phyloP scores from a whole-genome alignment of 176 grass and related monocot genomes.

The Aegilops tauschii region DNA sequence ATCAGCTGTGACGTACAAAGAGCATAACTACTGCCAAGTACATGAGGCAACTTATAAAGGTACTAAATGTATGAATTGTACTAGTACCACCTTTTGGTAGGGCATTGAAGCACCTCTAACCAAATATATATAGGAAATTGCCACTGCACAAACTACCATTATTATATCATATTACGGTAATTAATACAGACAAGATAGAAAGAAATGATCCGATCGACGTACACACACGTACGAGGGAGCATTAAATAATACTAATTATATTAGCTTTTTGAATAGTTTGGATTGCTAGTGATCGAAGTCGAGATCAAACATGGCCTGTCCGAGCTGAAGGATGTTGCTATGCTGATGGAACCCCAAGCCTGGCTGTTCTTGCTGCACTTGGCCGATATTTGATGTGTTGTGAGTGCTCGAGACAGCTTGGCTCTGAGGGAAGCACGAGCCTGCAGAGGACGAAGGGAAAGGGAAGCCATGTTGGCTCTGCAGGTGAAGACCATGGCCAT shows the following conservation, averaged over 20 bases:
- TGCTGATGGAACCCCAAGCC: constrained; percentile 48
- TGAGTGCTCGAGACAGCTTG: constrained; percentile 37
- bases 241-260: constrained; percentile 23
- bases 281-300: constrained; percentile 51
- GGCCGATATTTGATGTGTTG: constrained; percentile 52
- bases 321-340: constrained; percentile 62
- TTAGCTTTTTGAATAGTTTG: background rate
- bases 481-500: constrained; percentile 30
- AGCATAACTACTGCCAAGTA: constrained; percentile 8
- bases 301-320: constrained; percentile 68
- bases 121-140: constrained; percentile 14
- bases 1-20: background rate
- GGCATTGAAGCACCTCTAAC: background rate
- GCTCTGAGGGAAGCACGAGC: constrained; percentile 46
- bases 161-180: constrained; percentile 45
- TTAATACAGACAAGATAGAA: constrained; percentile 35
- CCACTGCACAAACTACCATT: constrained; percentile 45
- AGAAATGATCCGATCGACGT: constrained; percentile 12
- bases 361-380: constrained; percentile 37
- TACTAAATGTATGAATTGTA: background rate
- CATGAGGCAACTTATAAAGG: background rate
- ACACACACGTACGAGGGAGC: constrained; percentile 8
- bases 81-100: background rate
- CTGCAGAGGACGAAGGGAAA: constrained; percentile 45
- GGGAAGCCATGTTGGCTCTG: constrained; percentile 43